Percentiles rank a stretch among this genome's conserved stretches.
These are phyloP conservation scores for Chrysanthemum seticuspe DNA, from an alignment of 129 eudicot genomes.

Conservation along the genomic window DNA sequence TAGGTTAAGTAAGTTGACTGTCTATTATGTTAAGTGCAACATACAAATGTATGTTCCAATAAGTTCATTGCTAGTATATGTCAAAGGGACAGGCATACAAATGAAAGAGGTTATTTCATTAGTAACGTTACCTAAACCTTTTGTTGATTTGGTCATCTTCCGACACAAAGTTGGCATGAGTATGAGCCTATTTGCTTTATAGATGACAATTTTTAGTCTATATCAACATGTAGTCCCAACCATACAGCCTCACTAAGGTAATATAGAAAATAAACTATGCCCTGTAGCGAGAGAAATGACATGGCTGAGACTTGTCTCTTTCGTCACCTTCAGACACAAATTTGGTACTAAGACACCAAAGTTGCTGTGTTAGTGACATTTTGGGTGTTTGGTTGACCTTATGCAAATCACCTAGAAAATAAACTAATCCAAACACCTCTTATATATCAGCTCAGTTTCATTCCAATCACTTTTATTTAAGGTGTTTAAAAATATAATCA, in stretches of 20 bases:
- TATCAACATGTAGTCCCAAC: neutral
- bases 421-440: too few species aligned
- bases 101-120: neutral
- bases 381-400: too few species aligned
- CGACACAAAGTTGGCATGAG: conserved; percentile 44
- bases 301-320: neutral
- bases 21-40: too few species aligned
- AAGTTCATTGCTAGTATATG: neutral
- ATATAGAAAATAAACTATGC: neutral
- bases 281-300: neutral
- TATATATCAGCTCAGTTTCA: too few species aligned
- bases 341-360: neutral
- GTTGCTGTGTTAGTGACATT: conserved; percentile 7
- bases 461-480: too few species aligned
- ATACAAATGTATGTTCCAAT: too few species aligned
- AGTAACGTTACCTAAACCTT: conserved; percentile 26
- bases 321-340: conserved; percentile 14
- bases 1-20: too few species aligned
- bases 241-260: neutral
- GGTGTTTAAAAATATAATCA: too few species aligned
- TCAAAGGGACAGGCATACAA: neutral
- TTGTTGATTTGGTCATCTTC: neutral
- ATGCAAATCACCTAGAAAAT: too few species aligned
- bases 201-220: conserved; percentile 31
- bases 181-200: conserved; percentile 43